Evolutionary conservation across 345 rosid species (phyloP), one percentile per base, ranked within the genome.

Genomic region (Brassica carinata): DNA sequence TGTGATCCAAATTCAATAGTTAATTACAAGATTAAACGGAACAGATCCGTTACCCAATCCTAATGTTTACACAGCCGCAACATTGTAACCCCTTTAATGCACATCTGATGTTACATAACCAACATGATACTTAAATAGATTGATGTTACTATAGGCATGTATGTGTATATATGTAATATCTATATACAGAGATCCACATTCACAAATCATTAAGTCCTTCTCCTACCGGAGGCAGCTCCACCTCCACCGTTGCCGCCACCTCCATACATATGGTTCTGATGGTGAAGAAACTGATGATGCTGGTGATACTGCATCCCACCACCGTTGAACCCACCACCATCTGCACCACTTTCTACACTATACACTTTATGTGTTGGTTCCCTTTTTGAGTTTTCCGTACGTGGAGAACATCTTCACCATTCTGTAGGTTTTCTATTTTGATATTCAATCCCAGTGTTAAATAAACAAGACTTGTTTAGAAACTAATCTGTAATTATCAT

Each of bases 271-370:
- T 81, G 81, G 38, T 67, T 81, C 61, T 72, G 81, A 69, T 81
- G 84, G 48, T 81, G 81, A 48, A 76, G 81, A 81, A 72, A 77
- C 81, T 77, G 84, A 67, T 82, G 81, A 77, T 67, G 78, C 64
- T 77, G 84, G 27, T 81, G 81, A 77, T 77, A 72, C 65, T 67
- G 78, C 84, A 77, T 67, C 51, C 62, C 62, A 55, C 78, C 84
- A 72, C 81, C 84, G 67, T 81, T 77, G 51, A 66, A 77, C 1
- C 78, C 82, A 69, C 53, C 71, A 0, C 71, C 78, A 34, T 77
- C 83, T 23, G 0, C 1, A 23, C 26, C 26, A 23, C 26, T 23
- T 23, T 23, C 26, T 23, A 23, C 1, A 23, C 26, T 23, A 23
- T 23, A 23, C 26, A 23, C 26, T 23, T 23, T 23, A 23, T 23